Conservation (phyloP, 83 land plant species). For the Thuja plicata region DNA sequence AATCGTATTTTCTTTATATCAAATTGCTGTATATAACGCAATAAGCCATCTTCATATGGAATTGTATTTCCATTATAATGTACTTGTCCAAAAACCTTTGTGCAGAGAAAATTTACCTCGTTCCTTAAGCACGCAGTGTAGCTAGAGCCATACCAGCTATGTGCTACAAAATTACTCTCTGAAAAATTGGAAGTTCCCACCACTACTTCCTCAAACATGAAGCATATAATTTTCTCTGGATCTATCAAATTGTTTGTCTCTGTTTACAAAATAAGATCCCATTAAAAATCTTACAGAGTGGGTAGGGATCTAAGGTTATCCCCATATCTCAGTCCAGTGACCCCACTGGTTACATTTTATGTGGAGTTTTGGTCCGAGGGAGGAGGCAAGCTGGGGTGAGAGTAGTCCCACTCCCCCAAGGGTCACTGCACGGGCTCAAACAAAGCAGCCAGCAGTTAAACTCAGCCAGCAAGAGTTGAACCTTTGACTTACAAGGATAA, state of each 20-base stretch:
- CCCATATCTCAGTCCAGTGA: too few species aligned
- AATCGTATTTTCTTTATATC: not conserved
- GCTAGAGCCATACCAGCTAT: conserved; percentile 1
- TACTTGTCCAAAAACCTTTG: not conserved
- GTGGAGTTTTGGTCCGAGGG: too few species aligned
- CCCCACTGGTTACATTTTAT: too few species aligned
- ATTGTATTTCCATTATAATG: not conserved
- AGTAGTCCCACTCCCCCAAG: too few species aligned
- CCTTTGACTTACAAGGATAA: too few species aligned
- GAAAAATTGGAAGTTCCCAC: not conserved
- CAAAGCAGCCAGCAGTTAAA: too few species aligned
- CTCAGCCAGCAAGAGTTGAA: too few species aligned
- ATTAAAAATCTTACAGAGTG: not conserved
- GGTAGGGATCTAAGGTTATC: too few species aligned
- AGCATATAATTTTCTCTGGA: not conserved
- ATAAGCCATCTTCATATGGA: not conserved
- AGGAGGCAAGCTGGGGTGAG: too few species aligned
- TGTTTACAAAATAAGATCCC: not conserved
- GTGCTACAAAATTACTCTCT: not conserved
- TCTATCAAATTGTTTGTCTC: not conserved
- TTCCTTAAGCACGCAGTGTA: not conserved
- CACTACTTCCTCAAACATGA: not conserved
- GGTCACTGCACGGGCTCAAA: too few species aligned
- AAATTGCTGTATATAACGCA: not conserved
- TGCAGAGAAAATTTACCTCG: not conserved